A percentile compares a stretch with the other conserved stretches of the same genome.
phyloP scores from a whole-genome alignment of 129 eudicot genomes.

The Centaurea solstitialis region DNA sequence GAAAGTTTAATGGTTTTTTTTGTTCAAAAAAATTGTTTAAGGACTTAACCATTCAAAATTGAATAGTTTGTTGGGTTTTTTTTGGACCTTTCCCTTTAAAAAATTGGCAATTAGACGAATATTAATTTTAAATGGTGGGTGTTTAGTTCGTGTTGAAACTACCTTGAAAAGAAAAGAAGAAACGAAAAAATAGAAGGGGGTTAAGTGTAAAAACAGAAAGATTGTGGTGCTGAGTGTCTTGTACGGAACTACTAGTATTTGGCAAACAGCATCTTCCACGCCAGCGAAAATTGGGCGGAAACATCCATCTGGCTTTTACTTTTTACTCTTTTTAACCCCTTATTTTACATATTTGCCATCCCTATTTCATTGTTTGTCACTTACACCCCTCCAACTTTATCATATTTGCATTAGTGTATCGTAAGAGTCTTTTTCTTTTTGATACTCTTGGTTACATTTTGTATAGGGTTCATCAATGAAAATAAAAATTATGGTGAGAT shows the following conservation, averaged over 20 bases:
- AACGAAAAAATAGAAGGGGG: not conserved
- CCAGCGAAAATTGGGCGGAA: conserved; percentile 27
- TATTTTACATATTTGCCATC: not conserved
- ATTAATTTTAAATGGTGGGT: not conserved
- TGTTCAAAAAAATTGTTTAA: no score
- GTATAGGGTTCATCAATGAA: not conserved
- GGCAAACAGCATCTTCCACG: conserved; percentile 13
- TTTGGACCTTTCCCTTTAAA: not conserved
- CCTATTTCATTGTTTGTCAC: not conserved
- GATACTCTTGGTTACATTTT: no score
- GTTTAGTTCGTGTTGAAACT: not conserved
- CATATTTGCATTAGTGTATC: not conserved
- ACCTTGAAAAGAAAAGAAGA: not conserved
- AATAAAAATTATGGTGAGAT: not conserved
- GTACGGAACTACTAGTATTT: conserved; percentile 4
- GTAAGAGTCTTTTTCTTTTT: not conserved
- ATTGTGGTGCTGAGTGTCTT: conserved; percentile 20
- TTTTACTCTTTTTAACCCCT: no score
- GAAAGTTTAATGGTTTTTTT: no score
- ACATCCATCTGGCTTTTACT: not conserved
- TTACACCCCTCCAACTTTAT: not conserved
- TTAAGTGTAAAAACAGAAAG: conserved; percentile 18
- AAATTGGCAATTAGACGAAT: not conserved
- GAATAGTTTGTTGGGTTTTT: no score
- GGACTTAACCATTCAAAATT: no score